Evolutionary conservation across 2,329 filamentous ascomycete species (phyloP).

Genomic region (Fusarium sp.): DNA sequence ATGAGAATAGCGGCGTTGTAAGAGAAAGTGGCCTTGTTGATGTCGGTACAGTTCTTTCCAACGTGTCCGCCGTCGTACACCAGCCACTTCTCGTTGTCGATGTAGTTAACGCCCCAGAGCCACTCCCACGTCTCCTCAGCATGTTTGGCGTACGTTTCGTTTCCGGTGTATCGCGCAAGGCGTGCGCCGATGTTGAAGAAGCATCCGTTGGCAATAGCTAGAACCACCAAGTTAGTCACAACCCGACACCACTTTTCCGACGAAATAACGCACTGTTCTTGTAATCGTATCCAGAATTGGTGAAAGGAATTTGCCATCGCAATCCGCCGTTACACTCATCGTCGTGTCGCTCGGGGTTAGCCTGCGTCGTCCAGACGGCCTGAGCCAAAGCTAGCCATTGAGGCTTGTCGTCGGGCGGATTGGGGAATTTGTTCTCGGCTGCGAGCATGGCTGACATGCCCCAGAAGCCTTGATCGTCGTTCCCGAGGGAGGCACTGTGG

Average conservation of each 20-base stretch:
- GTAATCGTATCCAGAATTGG: slow-evolving; percentile 82
- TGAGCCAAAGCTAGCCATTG: slow-evolving; percentile 75
- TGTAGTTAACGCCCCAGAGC: slow-evolving; percentile 65
- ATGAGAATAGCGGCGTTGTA: slow-evolving; percentile 74
- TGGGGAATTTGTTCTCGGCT: slow-evolving; percentile 72
- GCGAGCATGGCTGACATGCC: slow-evolving; percentile 75
- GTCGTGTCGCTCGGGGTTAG: slow-evolving; percentile 71
- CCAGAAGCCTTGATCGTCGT: slow-evolving; percentile 80
- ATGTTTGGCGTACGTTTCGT: slow-evolving; percentile 72
- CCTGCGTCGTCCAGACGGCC: slow-evolving; percentile 75
- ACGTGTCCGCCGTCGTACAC: slow-evolving; percentile 74
- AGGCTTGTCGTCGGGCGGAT: slow-evolving; percentile 65
- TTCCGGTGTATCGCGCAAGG: slow-evolving; percentile 76
- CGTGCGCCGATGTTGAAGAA: slow-evolving; percentile 76
- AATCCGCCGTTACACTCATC: slow-evolving; percentile 75
- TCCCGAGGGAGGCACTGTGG: slow-evolving; percentile 70
- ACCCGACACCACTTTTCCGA: too few species aligned
- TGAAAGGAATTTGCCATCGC: slow-evolving; percentile 81
- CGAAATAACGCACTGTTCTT: slow-evolving; percentile 66
- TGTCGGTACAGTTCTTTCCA: slow-evolving; percentile 68
- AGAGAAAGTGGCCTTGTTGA: slow-evolving; percentile 74
- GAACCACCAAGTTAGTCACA: not conserved
- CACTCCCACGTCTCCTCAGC: slow-evolving; percentile 74
- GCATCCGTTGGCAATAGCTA: slow-evolving; percentile 70
- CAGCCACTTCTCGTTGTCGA: slow-evolving; percentile 70